These are phyloP conservation scores for Rhytidiadelphus loreus DNA, from an alignment of 225 moss, liverwort and hornwort species.

Conservation along the genomic window DNA sequence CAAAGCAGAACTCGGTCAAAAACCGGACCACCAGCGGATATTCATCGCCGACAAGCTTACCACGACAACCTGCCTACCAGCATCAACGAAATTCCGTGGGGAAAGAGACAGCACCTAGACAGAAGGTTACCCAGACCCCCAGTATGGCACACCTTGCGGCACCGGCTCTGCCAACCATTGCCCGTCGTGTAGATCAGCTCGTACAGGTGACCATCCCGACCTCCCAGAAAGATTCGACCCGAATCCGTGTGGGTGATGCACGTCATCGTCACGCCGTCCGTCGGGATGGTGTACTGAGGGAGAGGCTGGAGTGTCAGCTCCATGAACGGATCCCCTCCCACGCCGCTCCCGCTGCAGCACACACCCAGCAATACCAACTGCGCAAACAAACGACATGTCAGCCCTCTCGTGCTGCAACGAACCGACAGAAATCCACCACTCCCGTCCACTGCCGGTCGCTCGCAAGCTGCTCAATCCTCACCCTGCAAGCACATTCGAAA, in stretches of 20 bases:
- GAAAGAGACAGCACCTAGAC: slow-evolving; percentile 63
- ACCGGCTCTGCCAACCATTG: slow-evolving; percentile 91
- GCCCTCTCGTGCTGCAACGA: neutral
- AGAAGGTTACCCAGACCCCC: slow-evolving; percentile 92
- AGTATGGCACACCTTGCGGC: slow-evolving; percentile 97
- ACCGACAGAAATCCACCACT: neutral
- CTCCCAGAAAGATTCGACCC: slow-evolving; percentile 92
- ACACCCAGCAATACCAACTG: slow-evolving; percentile 96
- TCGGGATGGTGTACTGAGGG: slow-evolving; percentile 88
- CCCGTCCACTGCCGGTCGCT: neutral
- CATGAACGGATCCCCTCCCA: slow-evolving; percentile 73
- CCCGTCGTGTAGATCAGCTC: slow-evolving; percentile 90
- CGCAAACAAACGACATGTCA: slow-evolving; percentile 24
- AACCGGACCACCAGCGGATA: neutral
- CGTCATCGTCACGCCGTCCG: slow-evolving; percentile 92
- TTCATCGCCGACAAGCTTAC: neutral
- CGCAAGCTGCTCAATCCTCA: neutral
- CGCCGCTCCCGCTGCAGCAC: slow-evolving; percentile 90
- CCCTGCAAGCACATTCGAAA: neutral
- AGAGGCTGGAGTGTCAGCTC: slow-evolving; percentile 90
- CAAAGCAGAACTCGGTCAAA: neutral
- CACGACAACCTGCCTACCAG: neutral
- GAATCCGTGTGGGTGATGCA: slow-evolving; percentile 80
- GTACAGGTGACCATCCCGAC: slow-evolving; percentile 93
- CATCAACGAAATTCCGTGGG: slow-evolving; percentile 9